Conservation (phyloP, 768 basidiomycete species). For the Nevesoporus exiguus region DNA sequence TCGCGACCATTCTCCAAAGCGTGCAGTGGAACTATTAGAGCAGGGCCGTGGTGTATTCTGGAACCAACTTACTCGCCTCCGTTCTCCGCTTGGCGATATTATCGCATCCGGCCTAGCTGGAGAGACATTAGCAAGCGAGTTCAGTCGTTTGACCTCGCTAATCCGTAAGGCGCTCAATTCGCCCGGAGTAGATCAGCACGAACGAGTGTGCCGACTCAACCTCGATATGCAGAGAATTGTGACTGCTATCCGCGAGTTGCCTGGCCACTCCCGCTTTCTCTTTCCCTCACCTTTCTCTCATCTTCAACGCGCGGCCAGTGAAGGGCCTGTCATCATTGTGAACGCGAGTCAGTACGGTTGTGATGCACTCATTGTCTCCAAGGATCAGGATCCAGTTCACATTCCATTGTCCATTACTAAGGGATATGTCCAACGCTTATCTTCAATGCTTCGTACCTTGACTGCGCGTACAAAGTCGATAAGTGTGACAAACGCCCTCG, state of each 20-base stretch:
- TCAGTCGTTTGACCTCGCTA: background rate
- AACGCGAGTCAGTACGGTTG: too few species aligned
- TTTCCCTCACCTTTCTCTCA: background rate
- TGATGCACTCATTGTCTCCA: too few species aligned
- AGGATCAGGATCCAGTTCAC: too few species aligned
- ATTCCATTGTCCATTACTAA: background rate
- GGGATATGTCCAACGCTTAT: background rate
- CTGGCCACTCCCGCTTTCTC: background rate
- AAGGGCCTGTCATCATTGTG: too few species aligned
- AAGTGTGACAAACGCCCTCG: background rate
- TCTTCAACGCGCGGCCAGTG: background rate
- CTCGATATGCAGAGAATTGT: background rate
- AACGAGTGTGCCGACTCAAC: background rate
- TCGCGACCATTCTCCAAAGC: background rate
- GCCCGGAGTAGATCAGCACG: background rate
- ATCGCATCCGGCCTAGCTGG: background rate
- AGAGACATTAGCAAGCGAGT: background rate
- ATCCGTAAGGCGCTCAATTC: background rate
- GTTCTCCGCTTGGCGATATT: background rate
- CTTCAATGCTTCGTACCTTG: background rate
- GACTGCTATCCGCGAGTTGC: background rate
- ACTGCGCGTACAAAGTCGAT: background rate
- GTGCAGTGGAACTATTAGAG: background rate
- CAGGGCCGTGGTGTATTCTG: background rate
- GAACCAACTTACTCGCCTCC: too few species aligned